Percentiles rank a stretch among this genome's conserved stretches.
These are phyloP conservation scores for Ustilago shanxiensis DNA, from an alignment of 1,284 basidiomycete species.

Conservation along the genomic window DNA sequence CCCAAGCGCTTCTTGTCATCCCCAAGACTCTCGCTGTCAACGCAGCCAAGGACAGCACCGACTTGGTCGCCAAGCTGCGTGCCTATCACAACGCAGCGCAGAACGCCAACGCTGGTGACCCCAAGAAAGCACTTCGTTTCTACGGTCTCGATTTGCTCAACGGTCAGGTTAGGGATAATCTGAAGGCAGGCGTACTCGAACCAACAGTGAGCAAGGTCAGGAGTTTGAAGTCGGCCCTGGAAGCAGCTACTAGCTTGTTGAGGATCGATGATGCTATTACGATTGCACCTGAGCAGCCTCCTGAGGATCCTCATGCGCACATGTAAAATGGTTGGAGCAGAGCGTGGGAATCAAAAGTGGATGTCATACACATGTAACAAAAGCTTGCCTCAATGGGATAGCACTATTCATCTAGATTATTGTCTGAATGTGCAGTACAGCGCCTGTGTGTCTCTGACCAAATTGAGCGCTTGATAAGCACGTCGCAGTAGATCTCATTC, in stretches of 20 bases:
- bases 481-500: too few species aligned
- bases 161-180: constrained; percentile 94
- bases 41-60: constrained; percentile 97
- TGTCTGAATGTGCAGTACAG: not conserved
- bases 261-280: constrained; percentile 85
- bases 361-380: constrained; percentile 11
- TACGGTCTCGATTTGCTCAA: constrained; percentile 96
- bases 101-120: constrained; percentile 84
- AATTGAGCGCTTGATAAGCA: not conserved
- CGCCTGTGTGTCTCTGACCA: not conserved
- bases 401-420: not conserved
- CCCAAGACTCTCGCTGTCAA: constrained; percentile 96
- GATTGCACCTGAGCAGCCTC: constrained; percentile 64
- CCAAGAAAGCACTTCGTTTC: constrained; percentile 92
- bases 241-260: constrained; percentile 93
- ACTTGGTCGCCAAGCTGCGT: constrained; percentile 94
- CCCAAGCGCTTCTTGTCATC: constrained; percentile 89
- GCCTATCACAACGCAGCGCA: constrained; percentile 97
- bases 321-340: constrained; percentile 51
- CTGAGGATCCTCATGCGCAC: constrained; percentile 68
- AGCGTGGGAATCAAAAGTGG: not conserved
- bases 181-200: constrained; percentile 91
- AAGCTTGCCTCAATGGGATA: not conserved
- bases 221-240: constrained; percentile 94
- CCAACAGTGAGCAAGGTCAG: constrained; percentile 97